Evolutionary conservation across 73 alveolate species (phyloP), one percentile per base, ranked within the genome.

Genomic region (Urostyla sp.): DNA sequence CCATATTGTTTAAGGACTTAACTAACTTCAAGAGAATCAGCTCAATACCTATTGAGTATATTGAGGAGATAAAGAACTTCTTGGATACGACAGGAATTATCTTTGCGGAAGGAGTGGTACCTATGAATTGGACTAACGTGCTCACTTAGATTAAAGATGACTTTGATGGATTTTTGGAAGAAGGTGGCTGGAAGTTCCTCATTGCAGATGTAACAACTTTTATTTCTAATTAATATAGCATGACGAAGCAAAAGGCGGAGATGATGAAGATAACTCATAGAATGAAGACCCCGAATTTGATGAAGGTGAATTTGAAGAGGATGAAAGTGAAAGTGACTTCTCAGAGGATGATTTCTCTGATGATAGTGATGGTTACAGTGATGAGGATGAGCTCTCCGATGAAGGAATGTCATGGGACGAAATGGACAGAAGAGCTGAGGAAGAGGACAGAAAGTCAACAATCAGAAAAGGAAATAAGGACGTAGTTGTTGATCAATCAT

Each of bases 181-280:
- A 91, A 67, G 98, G 98, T 28, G 97, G 98, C 69, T 95, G 99
- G 99, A 85, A 87, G 18, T 94, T 93, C 86, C 89, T 95, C 20
- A 75, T 87, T 46, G 99, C 89, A 4, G 89, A 63, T 21, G 89
- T 57, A n/a, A n/a, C n/a, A n/a, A 15, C 80, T 44, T 46, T 83
- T 56, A 24, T 74, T 55, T 10, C 82, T 74, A 36, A 28, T 28
- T 21, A 26, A 57, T 31, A 56, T 38, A 13, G 83, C 53, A 36
- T 74, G 94, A 66, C 15, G 93, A 67, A 0, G 90, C 35, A 18
- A 90, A 49, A 0, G 92, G 81, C 48, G 95, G 69, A 36, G 96
- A 72, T 16, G 87, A 53, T 27, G 93, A 85, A n/a, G 84, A 66
- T n/a, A 93, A 85, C 0, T 82, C 45, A 23, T 91, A 90, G 72